A percentile compares a stretch with the other conserved stretches of the same genome.
phyloP scores from a whole-genome alignment of 2,329 filamentous ascomycete species.

The Claviceps fusiformis region DNA sequence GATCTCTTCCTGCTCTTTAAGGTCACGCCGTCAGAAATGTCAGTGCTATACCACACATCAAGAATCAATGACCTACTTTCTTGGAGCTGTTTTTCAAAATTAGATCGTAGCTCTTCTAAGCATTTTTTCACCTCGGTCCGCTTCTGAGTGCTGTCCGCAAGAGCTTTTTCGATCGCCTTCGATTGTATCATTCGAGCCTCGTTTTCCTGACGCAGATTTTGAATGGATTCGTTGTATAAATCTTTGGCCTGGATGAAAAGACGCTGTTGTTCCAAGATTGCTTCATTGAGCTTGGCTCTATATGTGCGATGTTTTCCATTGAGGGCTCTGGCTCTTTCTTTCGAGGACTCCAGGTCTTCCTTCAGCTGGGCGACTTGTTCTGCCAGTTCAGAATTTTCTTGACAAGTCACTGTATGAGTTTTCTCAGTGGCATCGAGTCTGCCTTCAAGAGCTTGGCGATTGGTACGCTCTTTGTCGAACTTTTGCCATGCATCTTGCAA shows the following conservation, averaged over 20 bases:
- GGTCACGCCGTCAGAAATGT: neutral
- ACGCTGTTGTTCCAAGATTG: slow-evolving; percentile 31
- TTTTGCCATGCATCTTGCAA: slow-evolving; percentile 9
- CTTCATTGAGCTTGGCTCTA: slow-evolving; percentile 28
- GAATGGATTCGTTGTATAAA: slow-evolving; percentile 20
- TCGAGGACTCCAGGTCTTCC: slow-evolving; percentile 12
- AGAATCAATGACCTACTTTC: slow-evolving; percentile 11
- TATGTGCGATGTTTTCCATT: slow-evolving; percentile 23
- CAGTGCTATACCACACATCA: neutral
- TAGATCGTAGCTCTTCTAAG: slow-evolving; percentile 14
- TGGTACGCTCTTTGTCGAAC: slow-evolving; percentile 10
- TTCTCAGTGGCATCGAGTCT: slow-evolving; percentile 15
- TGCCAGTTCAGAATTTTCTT: slow-evolving; percentile 14
- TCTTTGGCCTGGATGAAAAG: slow-evolving; percentile 23
- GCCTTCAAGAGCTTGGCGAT: slow-evolving; percentile 12
- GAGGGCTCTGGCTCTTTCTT: slow-evolving; percentile 9
- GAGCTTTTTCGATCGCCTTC: slow-evolving; percentile 13
- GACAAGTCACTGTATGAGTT: slow-evolving; percentile 9
- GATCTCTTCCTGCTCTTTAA: slow-evolving; percentile 14
- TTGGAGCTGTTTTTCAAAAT: slow-evolving; percentile 10
- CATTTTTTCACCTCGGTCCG: slow-evolving; percentile 19
- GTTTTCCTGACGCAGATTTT: slow-evolving; percentile 21
- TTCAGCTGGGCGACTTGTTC: slow-evolving; percentile 16
- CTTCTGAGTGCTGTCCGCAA: slow-evolving; percentile 17
- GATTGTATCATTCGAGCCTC: slow-evolving; percentile 11